These are phyloP conservation scores for Thraustochytrium sp. DNA, from an alignment of 352 stramenopile species.

Conservation along the genomic window DNA sequence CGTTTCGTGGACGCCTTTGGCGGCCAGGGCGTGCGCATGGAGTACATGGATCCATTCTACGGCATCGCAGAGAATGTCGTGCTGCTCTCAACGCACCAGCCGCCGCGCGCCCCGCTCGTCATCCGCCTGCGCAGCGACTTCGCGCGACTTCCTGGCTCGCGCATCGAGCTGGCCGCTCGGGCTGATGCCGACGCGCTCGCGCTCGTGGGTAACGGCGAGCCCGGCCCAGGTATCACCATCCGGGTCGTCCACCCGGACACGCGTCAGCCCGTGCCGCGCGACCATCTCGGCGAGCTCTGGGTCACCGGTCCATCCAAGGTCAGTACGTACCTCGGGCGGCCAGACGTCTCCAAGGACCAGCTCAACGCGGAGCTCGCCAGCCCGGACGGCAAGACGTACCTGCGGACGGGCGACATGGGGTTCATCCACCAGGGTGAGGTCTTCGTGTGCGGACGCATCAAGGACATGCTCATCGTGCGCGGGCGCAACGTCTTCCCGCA, in stretches of 20 bases:
- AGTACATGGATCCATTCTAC: constrained; percentile 91
- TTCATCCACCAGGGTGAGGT: constrained; percentile 76
- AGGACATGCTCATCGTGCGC: too few species aligned
- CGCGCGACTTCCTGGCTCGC: constrained; percentile 63
- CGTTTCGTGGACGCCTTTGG: constrained; percentile 78
- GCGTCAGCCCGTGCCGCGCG: constrained; percentile 50
- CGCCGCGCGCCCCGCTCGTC: constrained; percentile 57
- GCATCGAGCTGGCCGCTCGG: constrained; percentile 73
- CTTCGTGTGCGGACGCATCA: too few species aligned
- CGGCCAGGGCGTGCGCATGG: constrained; percentile 68
- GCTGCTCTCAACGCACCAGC: constrained; percentile 85
- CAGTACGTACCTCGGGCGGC: constrained; percentile 79
- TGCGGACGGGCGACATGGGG: constrained; percentile 92
- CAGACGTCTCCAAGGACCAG: constrained; percentile 64
- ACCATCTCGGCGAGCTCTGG: constrained; percentile 72
- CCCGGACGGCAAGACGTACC: constrained; percentile 54
- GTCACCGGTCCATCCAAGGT: constrained; percentile 78
- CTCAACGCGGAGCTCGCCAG: constrained; percentile 66
- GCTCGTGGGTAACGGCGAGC: too few species aligned
- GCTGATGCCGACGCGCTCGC: too few species aligned
- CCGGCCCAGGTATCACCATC: too few species aligned
- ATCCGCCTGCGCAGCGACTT: constrained; percentile 71
- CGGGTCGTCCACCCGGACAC: constrained; percentile 61
- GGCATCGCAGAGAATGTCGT: constrained; percentile 96
- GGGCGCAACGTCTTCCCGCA: too few species aligned